Base-by-base conservation (phyloP, 2,329 filamentous ascomycete species). In the Phyllosticta capitalensis region DNA sequence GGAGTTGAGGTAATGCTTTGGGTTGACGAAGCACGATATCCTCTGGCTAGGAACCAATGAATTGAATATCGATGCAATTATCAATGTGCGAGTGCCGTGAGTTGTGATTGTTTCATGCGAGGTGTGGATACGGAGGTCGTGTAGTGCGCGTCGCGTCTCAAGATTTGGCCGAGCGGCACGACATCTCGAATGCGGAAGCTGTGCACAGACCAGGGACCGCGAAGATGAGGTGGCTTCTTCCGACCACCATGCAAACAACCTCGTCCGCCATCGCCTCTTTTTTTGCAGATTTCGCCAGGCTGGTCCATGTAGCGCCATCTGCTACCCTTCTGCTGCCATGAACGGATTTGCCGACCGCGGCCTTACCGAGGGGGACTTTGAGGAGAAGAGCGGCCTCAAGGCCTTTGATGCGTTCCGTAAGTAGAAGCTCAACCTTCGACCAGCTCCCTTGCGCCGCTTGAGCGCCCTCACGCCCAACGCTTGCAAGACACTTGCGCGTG, bases 391-490 rank as follows among this genome's bases (percentile, higher is more conserved):
- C 59, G 67, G 80, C 61, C 75, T 80, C 60, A 87, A 86, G 74
- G 91, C 92, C 61, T 99, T 99, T 75, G 94, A 99, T 79, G 92
- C 92, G 65, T 99, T 99, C 74, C 92, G 91, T 96, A 83, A 71
- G 89, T 81, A 19, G 24, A 55, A 20, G 30, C 52, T 58, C 51
- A 51, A 53, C 38, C 38, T 54, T 52, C 20, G 49, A 19, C 56
- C 14, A 26, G 33, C 9, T 14, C 20, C 56, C 55, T 30, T 45
- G 38, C 49, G 30, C 49, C 50, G 17, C 20, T 33, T 19, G n/a
- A 51, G 26, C 50, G 49, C 56, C 28, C 50, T 30, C 56, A 55
- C 33, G 21, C 30, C 9, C 33, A 38, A 45, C 54, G 12, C 19
- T 19, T 21, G 60, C 63, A 79, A 45, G 38, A 45, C 38, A n/a